Evolutionary conservation across 1,284 basidiomycete genomes (phyloP).

Genomic region (Papiliotrema flavescens): DNA sequence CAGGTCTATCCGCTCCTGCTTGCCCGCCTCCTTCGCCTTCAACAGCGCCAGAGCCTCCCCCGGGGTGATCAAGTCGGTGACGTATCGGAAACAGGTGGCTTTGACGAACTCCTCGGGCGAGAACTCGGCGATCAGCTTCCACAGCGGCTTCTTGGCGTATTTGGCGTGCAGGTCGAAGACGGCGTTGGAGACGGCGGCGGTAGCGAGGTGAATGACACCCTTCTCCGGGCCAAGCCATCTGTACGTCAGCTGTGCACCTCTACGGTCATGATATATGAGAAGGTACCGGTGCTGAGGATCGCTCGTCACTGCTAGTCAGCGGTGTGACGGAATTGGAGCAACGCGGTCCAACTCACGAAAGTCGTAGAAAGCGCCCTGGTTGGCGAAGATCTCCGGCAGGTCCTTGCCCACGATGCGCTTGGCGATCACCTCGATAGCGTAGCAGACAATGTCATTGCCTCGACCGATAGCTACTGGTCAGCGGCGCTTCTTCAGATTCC

Average conservation of each 20-base stretch:
- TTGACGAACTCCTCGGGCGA: conserved; percentile 76
- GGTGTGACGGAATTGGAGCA: conserved; percentile 60
- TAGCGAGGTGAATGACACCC: conserved; percentile 57
- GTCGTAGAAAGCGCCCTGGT: conserved; percentile 67
- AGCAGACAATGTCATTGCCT: conserved; percentile 89
- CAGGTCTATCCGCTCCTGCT: conserved; percentile 69
- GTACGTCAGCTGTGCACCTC: too few relatives aligned
- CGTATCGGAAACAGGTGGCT: conserved; percentile 83
- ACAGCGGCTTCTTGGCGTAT: conserved; percentile 54
- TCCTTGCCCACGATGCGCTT: conserved; percentile 78
- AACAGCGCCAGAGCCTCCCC: conserved; percentile 84
- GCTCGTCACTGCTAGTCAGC: conserved; percentile 56
- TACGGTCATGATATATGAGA: too few relatives aligned
- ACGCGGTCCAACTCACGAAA: conserved; percentile 49
- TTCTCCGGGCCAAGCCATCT: conserved; percentile 61
- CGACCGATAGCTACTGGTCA: conserved; percentile 67
- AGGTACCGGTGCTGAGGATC: conserved; percentile 71
- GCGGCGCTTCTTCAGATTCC: not conserved
- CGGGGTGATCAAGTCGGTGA: conserved; percentile 85
- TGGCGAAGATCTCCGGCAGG: conserved; percentile 72
- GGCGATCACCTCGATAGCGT: conserved; percentile 73
- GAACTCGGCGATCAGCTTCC: conserved; percentile 57
- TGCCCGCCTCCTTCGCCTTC: conserved; percentile 68
- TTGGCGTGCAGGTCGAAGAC: conserved; percentile 55
- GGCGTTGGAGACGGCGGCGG: conserved; percentile 55